These are phyloP conservation scores for Fraxinus xanthoxyloides DNA, from an alignment of 305 asterid species.

Conservation along the genomic window DNA sequence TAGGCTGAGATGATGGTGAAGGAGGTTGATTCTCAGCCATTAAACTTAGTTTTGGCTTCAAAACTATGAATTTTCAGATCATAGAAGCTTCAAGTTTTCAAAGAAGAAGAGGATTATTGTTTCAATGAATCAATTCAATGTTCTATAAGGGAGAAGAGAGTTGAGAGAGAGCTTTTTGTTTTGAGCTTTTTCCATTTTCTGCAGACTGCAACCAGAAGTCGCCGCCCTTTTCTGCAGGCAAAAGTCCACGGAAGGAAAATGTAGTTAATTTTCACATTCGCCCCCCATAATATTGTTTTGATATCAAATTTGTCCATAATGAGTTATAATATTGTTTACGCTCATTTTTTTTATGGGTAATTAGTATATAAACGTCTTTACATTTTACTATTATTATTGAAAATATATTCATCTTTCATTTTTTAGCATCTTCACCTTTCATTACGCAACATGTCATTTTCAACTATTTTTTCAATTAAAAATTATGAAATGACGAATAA, in stretches of 20 bases:
- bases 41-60: neutral
- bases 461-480: no score
- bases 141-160: neutral
- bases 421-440: no score
- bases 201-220: constrained; percentile 19
- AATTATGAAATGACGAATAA: no score
- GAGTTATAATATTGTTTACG: neutral
- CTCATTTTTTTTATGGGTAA: no score
- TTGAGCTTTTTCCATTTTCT: constrained; percentile 12
- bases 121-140: neutral
- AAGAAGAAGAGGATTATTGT: constrained; percentile 22
- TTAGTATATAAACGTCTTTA: no score
- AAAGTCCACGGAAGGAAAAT: neutral
- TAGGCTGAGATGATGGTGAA: constrained; percentile 38
- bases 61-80: neutral
- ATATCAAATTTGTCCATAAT: neutral
- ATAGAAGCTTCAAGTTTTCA: neutral
- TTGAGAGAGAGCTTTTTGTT: neutral
- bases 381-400: no score
- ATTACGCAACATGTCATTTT: no score
- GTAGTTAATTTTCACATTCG: neutral
- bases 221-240: constrained; percentile 12
- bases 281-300: neutral
- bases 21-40: constrained; percentile 64
- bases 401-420: no score